These are phyloP conservation scores for Pinus taeda DNA, from an alignment of 75 land plant genomes.

Conservation along the genomic window DNA sequence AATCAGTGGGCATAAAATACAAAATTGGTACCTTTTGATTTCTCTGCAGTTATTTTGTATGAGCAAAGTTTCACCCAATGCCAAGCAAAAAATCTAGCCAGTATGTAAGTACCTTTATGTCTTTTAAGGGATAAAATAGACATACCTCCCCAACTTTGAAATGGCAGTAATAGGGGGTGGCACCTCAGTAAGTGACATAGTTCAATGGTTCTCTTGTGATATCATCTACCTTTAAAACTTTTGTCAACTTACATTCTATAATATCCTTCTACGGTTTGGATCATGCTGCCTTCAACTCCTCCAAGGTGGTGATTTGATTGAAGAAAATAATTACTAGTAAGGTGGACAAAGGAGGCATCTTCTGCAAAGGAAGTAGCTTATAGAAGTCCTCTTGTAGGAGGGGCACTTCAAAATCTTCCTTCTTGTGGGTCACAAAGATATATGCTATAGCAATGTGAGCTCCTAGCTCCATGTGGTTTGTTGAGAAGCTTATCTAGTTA, in stretches of 20 bases:
- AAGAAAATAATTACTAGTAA: constrained; percentile 45
- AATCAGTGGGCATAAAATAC: background rate
- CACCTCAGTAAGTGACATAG: constrained; percentile 16
- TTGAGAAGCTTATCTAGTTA: constrained; percentile 44
- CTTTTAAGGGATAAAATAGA: background rate
- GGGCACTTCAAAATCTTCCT: constrained; percentile 42
- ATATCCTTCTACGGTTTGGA: constrained; percentile 42
- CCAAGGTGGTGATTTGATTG: constrained; percentile 31
- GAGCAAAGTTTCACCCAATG: background rate
- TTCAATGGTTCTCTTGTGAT: constrained; percentile 32
- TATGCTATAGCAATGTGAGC: constrained; percentile 37
- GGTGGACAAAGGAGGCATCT: constrained; percentile 23
- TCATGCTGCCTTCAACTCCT: constrained; percentile 40
- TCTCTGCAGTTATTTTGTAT: background rate
- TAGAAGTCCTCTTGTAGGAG: constrained; percentile 36
- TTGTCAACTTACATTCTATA: constrained; percentile 18
- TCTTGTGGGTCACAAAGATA: constrained; percentile 33
- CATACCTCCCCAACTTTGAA: background rate
- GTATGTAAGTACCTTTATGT: background rate
- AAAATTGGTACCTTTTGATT: background rate
- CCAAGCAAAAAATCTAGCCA: background rate
- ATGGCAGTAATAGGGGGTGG: background rate
- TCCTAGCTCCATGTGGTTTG: constrained; percentile 56
- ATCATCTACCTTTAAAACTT: constrained; percentile 22
- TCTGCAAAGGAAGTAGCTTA: constrained; percentile 29